phyloP scores from a whole-genome alignment of 1,284 basidiomycete genomes.

The Tetrapyrgos nigripes region DNA sequence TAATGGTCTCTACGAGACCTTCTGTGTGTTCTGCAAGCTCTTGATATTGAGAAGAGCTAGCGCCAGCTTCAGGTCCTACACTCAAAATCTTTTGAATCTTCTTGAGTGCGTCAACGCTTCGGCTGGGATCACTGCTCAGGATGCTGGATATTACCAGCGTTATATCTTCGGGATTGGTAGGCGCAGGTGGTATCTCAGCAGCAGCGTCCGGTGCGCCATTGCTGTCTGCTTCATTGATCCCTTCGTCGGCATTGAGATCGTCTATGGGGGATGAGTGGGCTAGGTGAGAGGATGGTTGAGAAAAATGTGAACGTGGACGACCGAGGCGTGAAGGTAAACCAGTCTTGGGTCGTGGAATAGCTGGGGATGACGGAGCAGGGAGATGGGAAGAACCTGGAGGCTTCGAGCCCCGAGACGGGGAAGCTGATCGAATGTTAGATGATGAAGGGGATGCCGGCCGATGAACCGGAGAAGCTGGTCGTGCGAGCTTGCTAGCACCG shows the following conservation, averaged over 20 bases:
- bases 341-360: constrained; percentile 61
- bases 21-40: constrained; percentile 86
- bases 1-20: constrained; percentile 88
- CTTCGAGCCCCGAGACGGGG: constrained; percentile 46
- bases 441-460: constrained; percentile 60
- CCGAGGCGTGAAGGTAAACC: constrained; percentile 75
- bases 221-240: constrained; percentile 4
- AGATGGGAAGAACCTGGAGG: constrained; percentile 35
- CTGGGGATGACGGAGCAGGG: constrained; percentile 51
- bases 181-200: constrained; percentile 17
- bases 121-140: constrained; percentile 81
- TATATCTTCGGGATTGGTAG: constrained; percentile 60
- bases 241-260: constrained; percentile 1
- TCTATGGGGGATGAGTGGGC: constrained; percentile 31
- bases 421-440: constrained; percentile 49
- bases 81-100: constrained; percentile 85
- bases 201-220: constrained; percentile 17
- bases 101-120: constrained; percentile 95
- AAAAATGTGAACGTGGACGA: constrained; percentile 55
- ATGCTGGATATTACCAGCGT: constrained; percentile 84
- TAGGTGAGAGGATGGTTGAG: constrained; percentile 31
- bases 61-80: constrained; percentile 75
- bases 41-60: constrained; percentile 69
- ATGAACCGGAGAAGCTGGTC: constrained; percentile 67
- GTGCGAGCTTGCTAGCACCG: constrained; percentile 57